Base-by-base conservation (phyloP, 495 filamentous ascomycete genomes). In the Talaromyces borbonicus region DNA sequence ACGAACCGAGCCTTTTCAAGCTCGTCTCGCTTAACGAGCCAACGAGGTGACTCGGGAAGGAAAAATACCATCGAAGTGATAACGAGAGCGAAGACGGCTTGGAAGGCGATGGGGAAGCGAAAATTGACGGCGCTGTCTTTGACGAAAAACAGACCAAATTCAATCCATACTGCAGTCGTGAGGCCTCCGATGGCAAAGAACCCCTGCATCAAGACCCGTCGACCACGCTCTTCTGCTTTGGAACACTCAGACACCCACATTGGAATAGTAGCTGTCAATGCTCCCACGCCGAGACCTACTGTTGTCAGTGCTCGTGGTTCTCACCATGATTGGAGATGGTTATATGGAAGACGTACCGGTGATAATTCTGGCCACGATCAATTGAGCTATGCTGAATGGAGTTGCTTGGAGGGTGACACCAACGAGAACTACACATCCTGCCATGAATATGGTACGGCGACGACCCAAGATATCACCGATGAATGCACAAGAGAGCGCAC, bases 161-260 rank as follows among this genome's bases (percentile, higher is more conserved):
- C 75, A 19, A 85, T 60, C 80, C 80, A 85, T 54, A 53, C 51
- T 11, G 56, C 69, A 50, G 83, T 53, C 51, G 72, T 74, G 46
- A 83, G 69, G 37, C 81, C 80, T 19, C 73, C 68, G 3, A 79
- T 80, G 43, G 81, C 77, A 47, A 81, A 63, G 26, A 75, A 62
- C 20, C 73, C 79, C 54, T 84, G 75, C 29, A 85, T 73, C 70
- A 83, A 79, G 48, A 84, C 76, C 54, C 84, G 66, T 47, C 77
- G 76, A 18, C 82, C 81, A 50, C 80, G 70, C 26, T 75, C 67
- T 49, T 81, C 75, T 2, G 80, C 69, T 43, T 73, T 75, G 8
- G 75, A 75, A 8, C 73, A 81, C 56, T 86, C 81, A 0, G 79
- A 79, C 44, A 83, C 79, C 71, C 78, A 85, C 18, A 76, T 65